Percentiles rank a stretch among this genome's conserved stretches.
phyloP scores from a whole-genome alignment of 306 rosid species.

The Corylus heterophylla region DNA sequence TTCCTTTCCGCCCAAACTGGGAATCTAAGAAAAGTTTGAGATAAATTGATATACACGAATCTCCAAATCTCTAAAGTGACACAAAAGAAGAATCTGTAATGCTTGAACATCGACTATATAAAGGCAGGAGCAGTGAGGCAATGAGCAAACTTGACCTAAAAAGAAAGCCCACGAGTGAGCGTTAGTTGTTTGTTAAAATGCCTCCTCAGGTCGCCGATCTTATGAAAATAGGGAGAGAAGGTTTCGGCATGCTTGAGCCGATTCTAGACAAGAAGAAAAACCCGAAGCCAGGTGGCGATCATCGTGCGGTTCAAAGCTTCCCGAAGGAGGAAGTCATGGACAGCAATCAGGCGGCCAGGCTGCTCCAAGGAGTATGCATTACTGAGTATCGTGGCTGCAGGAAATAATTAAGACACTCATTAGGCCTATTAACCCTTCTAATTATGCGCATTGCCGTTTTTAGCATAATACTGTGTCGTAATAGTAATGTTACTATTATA shows the following conservation, averaged over 20 bases:
- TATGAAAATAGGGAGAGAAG: background rate
- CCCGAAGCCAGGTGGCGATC: background rate
- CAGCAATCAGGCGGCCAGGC: background rate
- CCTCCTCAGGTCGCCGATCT: background rate
- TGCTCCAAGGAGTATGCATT: background rate
- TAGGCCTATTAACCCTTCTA: too few relatives aligned
- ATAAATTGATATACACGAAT: background rate
- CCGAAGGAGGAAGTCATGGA: constrained; percentile 3
- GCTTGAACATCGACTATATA: background rate
- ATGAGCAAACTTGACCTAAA: background rate
- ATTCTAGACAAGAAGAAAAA: background rate
- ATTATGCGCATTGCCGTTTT: too few relatives aligned
- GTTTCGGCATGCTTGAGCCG: background rate
- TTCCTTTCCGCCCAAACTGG: background rate
- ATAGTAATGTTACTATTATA: too few relatives aligned
- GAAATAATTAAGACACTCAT: too few relatives aligned
- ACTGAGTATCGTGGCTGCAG: background rate
- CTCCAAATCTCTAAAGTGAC: background rate
- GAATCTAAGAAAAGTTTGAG: background rate
- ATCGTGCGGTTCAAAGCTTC: background rate
- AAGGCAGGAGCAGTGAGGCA: background rate
- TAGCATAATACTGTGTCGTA: too few relatives aligned
- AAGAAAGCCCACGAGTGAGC: background rate
- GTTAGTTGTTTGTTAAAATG: background rate
- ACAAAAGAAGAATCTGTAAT: background rate